phyloP scores from a whole-genome alignment of 1,284 basidiomycete genomes.

The Sporisorium exsertum region DNA sequence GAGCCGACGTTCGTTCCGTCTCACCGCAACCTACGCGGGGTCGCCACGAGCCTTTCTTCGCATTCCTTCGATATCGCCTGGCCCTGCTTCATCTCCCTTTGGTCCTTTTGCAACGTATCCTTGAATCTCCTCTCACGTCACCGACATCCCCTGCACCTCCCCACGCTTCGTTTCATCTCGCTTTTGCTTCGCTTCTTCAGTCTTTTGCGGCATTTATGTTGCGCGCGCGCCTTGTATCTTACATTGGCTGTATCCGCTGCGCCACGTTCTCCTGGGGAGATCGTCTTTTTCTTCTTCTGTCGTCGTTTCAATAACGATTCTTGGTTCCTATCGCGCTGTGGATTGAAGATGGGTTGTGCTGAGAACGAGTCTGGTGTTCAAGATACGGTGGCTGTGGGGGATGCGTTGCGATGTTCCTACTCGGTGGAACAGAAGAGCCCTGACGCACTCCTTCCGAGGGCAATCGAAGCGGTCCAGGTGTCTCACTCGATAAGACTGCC shows the following conservation, averaged over 20 bases:
- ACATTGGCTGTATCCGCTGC: constrained; percentile 2
- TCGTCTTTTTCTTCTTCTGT: constrained; percentile 1
- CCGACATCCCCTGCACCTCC: neutral
- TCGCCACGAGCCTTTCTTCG: neutral
- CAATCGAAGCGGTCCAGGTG: no score
- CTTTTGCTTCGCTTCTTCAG: neutral
- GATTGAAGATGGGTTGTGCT: neutral
- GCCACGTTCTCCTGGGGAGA: constrained; percentile 10
- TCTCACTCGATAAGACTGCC: no score
- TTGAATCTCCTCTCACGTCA: neutral
- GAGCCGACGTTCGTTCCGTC: no score
- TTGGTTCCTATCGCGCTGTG: neutral
- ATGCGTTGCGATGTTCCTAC: no score
- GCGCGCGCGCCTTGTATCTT: neutral
- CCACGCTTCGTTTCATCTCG: neutral
- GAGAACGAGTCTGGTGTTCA: no score
- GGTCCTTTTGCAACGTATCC: constrained; percentile 4
- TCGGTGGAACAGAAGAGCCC: no score
- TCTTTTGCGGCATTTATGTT: no score
- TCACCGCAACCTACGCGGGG: neutral
- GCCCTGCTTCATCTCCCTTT: neutral
- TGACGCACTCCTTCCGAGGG: no score
- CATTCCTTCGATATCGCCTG: neutral
- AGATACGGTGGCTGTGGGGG: no score
- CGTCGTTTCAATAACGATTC: neutral